Conservation (phyloP, 2,329 filamentous ascomycete genomes). For the Dactylonectria macrodidyma region DNA sequence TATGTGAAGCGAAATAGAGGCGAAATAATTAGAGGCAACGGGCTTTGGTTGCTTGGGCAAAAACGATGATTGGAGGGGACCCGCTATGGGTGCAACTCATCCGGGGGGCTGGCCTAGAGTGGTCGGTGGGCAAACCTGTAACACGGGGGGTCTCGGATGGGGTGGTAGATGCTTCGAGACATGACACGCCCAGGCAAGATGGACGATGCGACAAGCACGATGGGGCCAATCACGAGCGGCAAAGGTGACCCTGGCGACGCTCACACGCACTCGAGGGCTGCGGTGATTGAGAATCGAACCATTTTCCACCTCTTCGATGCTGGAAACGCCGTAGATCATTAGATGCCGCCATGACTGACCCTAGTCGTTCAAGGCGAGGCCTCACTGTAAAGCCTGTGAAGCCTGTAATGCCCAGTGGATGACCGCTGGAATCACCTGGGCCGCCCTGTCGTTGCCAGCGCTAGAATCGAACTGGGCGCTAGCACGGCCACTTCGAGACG, state of each 20-base stretch:
- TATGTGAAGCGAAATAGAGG: slow-evolving; percentile 8
- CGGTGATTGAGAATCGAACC: slow-evolving; percentile 36
- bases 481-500: slow-evolving; percentile 16
- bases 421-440: too few relatives aligned
- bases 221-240: slow-evolving; percentile 13
- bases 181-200: slow-evolving; percentile 25
- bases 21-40: background rate
- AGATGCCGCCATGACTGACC: background rate
- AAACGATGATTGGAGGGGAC: background rate
- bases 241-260: slow-evolving; percentile 5
- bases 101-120: slow-evolving; percentile 34
- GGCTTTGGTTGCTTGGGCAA: too few relatives aligned
- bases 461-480: slow-evolving; percentile 14
- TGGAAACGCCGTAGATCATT: slow-evolving; percentile 9
- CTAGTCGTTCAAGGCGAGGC: too few relatives aligned
- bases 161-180: slow-evolving; percentile 13
- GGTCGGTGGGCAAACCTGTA: slow-evolving; percentile 42
- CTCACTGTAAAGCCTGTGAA: too few relatives aligned
- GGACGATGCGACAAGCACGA: background rate
- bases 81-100: slow-evolving; percentile 35
- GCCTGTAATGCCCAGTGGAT: background rate
- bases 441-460: background rate
- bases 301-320: slow-evolving; percentile 32
- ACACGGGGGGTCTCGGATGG: slow-evolving; percentile 45
- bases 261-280: slow-evolving; percentile 28